phyloP scores from a whole-genome alignment of 1,284 basidiomycete genomes.

The Moesziomyces parantarcticus region DNA sequence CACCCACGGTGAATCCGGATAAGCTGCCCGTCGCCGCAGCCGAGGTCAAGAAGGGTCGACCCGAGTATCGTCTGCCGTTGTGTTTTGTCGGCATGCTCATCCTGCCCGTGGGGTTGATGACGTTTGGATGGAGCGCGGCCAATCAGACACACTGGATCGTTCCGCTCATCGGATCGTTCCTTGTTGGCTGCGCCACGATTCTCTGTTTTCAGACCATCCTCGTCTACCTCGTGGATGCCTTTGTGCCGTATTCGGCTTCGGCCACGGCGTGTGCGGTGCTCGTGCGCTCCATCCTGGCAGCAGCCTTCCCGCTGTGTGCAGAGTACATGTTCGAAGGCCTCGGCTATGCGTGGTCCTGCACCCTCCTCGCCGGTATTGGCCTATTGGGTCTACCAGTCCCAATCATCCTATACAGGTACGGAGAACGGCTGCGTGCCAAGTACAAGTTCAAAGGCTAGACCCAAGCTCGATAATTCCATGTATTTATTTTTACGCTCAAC shows the following conservation, averaged over 20 bases:
- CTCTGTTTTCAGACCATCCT: constrained; percentile 70
- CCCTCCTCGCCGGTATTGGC: constrained; percentile 68
- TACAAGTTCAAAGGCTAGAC: constrained; percentile 51
- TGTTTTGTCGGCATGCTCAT: constrained; percentile 70
- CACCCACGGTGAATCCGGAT: constrained; percentile 13
- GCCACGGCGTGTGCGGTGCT: constrained; percentile 68
- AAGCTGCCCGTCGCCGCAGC: background rate
- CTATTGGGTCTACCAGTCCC: constrained; percentile 69
- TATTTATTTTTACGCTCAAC: no score
- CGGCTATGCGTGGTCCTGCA: constrained; percentile 69
- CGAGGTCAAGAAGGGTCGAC: constrained; percentile 44
- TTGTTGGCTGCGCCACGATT: constrained; percentile 63
- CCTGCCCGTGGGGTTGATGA: constrained; percentile 69
- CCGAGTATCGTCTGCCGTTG: constrained; percentile 67
- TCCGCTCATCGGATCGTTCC: constrained; percentile 52
- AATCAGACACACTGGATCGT: constrained; percentile 50
- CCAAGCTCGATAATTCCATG: background rate
- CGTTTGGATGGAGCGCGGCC: constrained; percentile 65
- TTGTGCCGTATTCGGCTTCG: constrained; percentile 70
- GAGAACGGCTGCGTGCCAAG: constrained; percentile 61
- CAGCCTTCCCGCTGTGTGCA: constrained; percentile 69
- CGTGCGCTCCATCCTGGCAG: constrained; percentile 68
- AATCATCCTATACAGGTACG: constrained; percentile 68
- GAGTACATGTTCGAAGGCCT: constrained; percentile 69
- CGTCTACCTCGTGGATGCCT: constrained; percentile 70